Base-by-base conservation (phyloP, 352 stramenopile species). In the Phytophthora megakarya region DNA sequence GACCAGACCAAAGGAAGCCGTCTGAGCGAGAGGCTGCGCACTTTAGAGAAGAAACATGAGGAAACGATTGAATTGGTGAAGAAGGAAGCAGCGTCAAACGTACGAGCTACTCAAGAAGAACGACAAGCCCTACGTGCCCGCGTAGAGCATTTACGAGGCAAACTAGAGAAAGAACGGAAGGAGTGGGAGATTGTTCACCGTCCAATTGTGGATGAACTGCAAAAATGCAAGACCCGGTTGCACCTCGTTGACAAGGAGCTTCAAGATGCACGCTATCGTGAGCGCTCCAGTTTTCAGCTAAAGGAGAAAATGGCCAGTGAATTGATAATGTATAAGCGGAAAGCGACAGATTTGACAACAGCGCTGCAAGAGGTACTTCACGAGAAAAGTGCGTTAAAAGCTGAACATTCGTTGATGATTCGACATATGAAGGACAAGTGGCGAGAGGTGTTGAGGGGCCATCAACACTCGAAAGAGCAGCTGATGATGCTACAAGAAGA, bases 301-400 rank as follows among this genome's bases (percentile, higher is more conserved):
- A 89, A 90, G 43, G 83, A 92, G 18, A 90, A 92, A 70, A 73
- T 84, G 69, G 65, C 58, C 30, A 70, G 51, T 26, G 80, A 94
- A 23, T 61, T 81, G 22, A 63, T 57, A 2, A 54, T 73, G 61
- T 74, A 72, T 50, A 88, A 89, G 61, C 79, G 76, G 48, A 90
- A 92, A 46, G 67, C 89, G 9, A 42, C 67, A 12, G 75, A 90
- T 46, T 57, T 86, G 23, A 72, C 70, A 4, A 76, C 61, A 8
- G 83, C 83, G 6, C 60, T 91, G 35, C 70, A 88, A 43, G 75
- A 88, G 15, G 68, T 78, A 3, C 65, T 89, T 5, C 43, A 67
- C 2, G 47, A 33, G 9, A 80, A 79, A 50, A 89, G 61, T 37
- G 76, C 86, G 33, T 53, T 78, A 28, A 88, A 89, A 30, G 44